Base-by-base conservation (phyloP, 345 rosid genomes). In the Lepidium aucheri region DNA sequence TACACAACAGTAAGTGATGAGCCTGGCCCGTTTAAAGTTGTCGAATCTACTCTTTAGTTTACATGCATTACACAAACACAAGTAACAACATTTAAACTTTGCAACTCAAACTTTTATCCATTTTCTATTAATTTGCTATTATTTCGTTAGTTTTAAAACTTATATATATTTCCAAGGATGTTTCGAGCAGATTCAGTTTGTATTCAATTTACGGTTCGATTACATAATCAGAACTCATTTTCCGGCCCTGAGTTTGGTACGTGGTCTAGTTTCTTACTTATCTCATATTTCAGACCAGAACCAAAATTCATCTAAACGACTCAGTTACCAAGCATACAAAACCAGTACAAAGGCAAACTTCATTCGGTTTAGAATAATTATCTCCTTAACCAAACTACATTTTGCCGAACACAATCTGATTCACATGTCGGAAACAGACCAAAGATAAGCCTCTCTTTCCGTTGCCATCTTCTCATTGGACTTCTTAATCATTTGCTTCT, bases 371-470 rank as follows among this genome's bases (percentile, higher is more conserved):
- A 24, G 1, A 62, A 35, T 26, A 54, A 22, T 12, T 35, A 52
- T 22, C 38, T 58, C 62, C 16, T 24, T 41, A 53, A 70, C 30
- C 55, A 53, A 52, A 40, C 59, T 34, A 30, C 44, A 59, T 47
- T 46, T 36, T 5, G 6, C 33, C 40, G 3, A 57, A 34, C 22
- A 69, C 8, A 14, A 52, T 40, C 60, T 69, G 54, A 42, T 42
- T 60, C 68, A 94, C 99, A 90, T 90, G 33, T 94, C 99, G 1
- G 99, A 72, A 10, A 88, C 95, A 6, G 97, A 80, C 99, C 99
- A 94, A 4, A 90, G 84, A 69, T 90, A 94, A 41, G 97, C 97
- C 74, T 94, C 99, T 67, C 69, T 79, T 65, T 94, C 92, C 0
- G 96, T 86, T 30, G 99, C 99, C 71, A 61, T 77, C 58, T 82